Evolutionary conservation across 768 basidiomycete genomes (phyloP).

Genomic region (Kwoniella shandongensis): DNA sequence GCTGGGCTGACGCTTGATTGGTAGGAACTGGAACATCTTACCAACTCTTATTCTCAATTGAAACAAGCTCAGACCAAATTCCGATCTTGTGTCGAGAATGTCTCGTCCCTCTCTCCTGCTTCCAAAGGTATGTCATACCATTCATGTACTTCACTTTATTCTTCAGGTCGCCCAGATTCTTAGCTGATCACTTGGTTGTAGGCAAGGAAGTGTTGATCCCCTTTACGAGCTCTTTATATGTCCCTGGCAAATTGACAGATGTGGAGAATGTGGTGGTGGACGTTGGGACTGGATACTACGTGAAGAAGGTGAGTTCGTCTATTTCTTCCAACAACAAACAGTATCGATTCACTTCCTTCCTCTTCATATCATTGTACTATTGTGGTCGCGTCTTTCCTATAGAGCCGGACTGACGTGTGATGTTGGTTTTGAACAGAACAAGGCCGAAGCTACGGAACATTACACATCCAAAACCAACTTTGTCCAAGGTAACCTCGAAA

Average conservation of each 20-base stretch:
- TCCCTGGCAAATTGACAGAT: constrained; percentile 84
- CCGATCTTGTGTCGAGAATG: constrained; percentile 77
- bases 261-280: constrained; percentile 87
- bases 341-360: neutral
- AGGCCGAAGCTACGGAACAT: constrained; percentile 73
- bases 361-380: neutral
- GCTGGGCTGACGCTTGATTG: neutral
- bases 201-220: constrained; percentile 89
- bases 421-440: constrained; percentile 60
- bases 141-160: constrained; percentile 1
- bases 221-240: constrained; percentile 89
- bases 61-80: constrained; percentile 93
- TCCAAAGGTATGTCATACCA: constrained; percentile 57
- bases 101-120: constrained; percentile 68
- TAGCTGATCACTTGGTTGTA: constrained; percentile 46
- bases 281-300: constrained; percentile 93
- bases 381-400: neutral
- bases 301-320: constrained; percentile 71
- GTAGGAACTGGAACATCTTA: constrained; percentile 88
- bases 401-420: neutral
- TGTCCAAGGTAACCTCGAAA: constrained; percentile 78
- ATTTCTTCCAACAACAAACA: no score
- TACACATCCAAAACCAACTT: constrained; percentile 79
- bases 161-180: neutral
- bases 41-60: constrained; percentile 86